Evolutionary conservation across 78 protist species (phyloP), one percentile per base, ranked within the genome.

Genomic region (Polysphondylium violaceum): DNA sequence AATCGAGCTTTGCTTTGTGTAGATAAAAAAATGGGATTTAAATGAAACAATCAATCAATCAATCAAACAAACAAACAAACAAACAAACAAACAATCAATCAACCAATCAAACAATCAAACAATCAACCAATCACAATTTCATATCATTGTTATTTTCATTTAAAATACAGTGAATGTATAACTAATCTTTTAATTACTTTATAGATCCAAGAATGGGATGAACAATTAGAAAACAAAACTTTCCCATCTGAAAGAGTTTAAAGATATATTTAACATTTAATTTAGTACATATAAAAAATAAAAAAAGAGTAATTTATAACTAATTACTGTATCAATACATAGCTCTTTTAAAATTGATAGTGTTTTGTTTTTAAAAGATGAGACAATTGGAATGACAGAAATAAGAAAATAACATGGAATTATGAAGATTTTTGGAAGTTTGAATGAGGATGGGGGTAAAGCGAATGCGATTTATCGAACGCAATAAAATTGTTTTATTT

Each of bases 191-290:
- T 3, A 33, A 21, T 27, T 71, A n/a, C n/a, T n/a, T n/a, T 33
- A 64, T 31, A 79, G 88, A 1, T 79, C 12, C 36, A 63, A 40
- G 88, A 79, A 47, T 79, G 75, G 75, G 88, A 79, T n/a, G 88
- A 79, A 67, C 76, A 79, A 36, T 67, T 23, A 64, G 36, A 4
- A 8, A 29, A 63, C 1, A 41, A 23, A 5, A 68, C 67, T 58
- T 79, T 79, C 88, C 88, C 88, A 67, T 53, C 88, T 17, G 43
- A 41, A 27, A 79, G 88, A 79, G 73, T 79, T 64, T 79, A 67
- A 65, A 60, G 11, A 47, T 47, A 47, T 47, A 47, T 47, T 47
- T 14, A 14, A 47, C 11, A 47, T 47, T 47, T 47, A 11, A 47
- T 14, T 8, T 47, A 8, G 11, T 47, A 47, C 11, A 47, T 47